Evolutionary conservation across 345 rosid genomes (phyloP), one percentile per base, ranked within the genome.

Genomic region (Kernera saxatilis): DNA sequence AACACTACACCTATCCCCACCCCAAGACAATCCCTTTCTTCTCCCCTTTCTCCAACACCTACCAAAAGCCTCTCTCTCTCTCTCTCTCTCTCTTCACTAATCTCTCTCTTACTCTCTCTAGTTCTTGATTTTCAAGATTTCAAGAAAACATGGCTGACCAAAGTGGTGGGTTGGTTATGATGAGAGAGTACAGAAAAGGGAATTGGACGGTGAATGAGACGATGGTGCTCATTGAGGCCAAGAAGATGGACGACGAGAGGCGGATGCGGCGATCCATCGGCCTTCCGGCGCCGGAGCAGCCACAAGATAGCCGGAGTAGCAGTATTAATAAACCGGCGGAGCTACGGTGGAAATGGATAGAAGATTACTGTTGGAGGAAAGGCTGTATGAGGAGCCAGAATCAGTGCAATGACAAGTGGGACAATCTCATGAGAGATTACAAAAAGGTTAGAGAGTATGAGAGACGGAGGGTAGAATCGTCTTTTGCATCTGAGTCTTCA

Each of bases 341-440:
- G 82, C 85, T 91, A 36, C 76, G 98, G 82, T 90, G 96, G 98
- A 92, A 90, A 43, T 92, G 98, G 96, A 91, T 92, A 66, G 98
- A 92, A 70, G 96, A 90, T 65, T 90, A 85, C 67, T 90, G 96
- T 60, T 88, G 93, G 93, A 79, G 84, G 22, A 82, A 82, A 78
- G 85, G 79, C 1, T 90, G 98, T 72, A 73, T 76, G 75, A 83
- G 98, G 72, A 90, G 95, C 70, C 98, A 92, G 74, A 92, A 92
- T 74, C 96, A 92, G 76, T 92, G 98, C 81, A 92, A 92, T 76
- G 98, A 92, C 83, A 92, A 92, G 77, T 90, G 97, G 95, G 97
- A 93, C 64, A 93, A 93, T 79, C 89, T 93, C 71, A 90, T 88
- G 96, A 86, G 98, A 76, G 96, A 93, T 33, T 93, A 87, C 87